Evolutionary conservation across 371 early-diverging fungal species (phyloP).

Genomic region (Sporodiniella umbellata): DNA sequence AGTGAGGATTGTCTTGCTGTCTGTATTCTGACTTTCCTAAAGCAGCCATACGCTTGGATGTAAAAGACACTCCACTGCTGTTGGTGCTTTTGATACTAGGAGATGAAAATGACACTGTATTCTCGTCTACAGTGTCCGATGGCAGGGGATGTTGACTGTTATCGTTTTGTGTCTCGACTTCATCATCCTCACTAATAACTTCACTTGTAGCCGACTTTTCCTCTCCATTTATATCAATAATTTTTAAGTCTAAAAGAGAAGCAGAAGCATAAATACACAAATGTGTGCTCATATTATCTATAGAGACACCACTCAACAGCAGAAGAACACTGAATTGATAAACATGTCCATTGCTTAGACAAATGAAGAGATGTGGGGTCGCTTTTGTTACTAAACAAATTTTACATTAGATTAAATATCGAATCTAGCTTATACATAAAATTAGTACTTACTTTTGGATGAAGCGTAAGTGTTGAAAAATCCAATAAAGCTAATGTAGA

Average conservation of each 20-base stretch:
- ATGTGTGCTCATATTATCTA: constrained; percentile 6
- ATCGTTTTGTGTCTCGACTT: constrained; percentile 4
- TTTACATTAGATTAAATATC: neutral
- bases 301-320: constrained; percentile 6
- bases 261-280: constrained; percentile 1
- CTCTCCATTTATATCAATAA: constrained; percentile 22
- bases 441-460: constrained; percentile 11
- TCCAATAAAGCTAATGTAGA: constrained; percentile 7
- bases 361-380: constrained; percentile 23
- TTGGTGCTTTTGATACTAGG: constrained; percentile 6
- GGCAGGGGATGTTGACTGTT: constrained; percentile 4
- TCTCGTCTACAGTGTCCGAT: constrained; percentile 1
- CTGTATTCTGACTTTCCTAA: constrained; percentile 29
- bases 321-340: constrained; percentile 26
- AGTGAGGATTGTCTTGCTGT: constrained; percentile 36
- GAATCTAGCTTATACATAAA: neutral
- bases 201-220: constrained; percentile 3
- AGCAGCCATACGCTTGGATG: constrained; percentile 22
- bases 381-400: constrained; percentile 7
- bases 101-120: neutral
- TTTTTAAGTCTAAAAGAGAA: constrained; percentile 14
- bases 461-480: constrained; percentile 25
- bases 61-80: constrained; percentile 1
- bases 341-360: constrained; percentile 30
- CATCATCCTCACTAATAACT: constrained; percentile 1